A percentile compares a stretch with the other conserved stretches of the same genome.
These are phyloP conservation scores for Moringa oleifera DNA, from an alignment of 345 rosid species.

Conservation along the genomic window DNA sequence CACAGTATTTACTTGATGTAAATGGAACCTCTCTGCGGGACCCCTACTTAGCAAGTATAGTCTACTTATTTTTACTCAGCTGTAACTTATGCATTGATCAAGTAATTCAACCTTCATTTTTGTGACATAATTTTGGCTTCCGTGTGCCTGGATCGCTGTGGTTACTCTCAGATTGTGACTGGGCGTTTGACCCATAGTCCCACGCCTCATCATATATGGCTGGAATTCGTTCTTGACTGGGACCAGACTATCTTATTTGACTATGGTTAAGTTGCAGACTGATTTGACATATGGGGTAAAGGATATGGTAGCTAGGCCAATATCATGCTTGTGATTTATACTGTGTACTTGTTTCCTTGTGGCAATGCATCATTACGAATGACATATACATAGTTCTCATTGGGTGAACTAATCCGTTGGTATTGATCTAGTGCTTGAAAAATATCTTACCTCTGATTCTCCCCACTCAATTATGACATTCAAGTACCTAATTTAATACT, in stretches of 20 bases:
- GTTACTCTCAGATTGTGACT: not conserved
- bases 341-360: conserved; percentile 20
- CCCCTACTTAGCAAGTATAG: too few relatives aligned
- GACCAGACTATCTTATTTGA: too few relatives aligned
- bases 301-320: conserved; percentile 16
- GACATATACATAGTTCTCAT: conserved; percentile 9
- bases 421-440: conserved; percentile 11
- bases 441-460: conserved; percentile 19
- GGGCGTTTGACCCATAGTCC: too few relatives aligned
- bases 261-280: not conserved
- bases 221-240: too few relatives aligned
- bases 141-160: conserved; percentile 8
- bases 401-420: conserved; percentile 19
- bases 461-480: not conserved
- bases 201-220: too few relatives aligned
- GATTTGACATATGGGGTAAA: conserved; percentile 7
- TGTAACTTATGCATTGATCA: too few relatives aligned
- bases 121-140: conserved; percentile 1
- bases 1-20: too few relatives aligned
- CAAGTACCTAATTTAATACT: too few relatives aligned
- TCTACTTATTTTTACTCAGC: too few relatives aligned
- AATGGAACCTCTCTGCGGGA: too few relatives aligned
- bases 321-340: conserved; percentile 2
- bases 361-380: conserved; percentile 14
- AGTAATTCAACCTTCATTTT: not conserved